Percentiles rank a stretch among this genome's conserved stretches.
Conservation (phyloP, 805 yeast species). For the Tetrapisispora arboricola region DNA sequence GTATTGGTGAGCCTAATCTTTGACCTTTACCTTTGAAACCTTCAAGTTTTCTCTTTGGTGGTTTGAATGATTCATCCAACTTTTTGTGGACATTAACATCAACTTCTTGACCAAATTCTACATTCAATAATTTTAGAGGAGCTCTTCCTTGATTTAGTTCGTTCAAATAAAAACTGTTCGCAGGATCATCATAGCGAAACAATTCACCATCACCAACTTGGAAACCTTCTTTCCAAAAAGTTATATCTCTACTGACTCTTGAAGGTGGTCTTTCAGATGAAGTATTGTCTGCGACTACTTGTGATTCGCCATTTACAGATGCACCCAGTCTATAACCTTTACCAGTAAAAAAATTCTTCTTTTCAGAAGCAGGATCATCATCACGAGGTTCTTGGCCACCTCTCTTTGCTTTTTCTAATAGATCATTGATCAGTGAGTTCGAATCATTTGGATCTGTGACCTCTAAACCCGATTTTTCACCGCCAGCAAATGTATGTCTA, state of each 20-base stretch:
- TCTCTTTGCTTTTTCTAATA: constrained; percentile 59
- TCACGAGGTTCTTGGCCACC: constrained; percentile 40
- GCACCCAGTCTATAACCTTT: constrained; percentile 35
- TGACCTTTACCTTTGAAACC: constrained; percentile 77
- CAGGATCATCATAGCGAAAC: constrained; percentile 84
- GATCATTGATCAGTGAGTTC: constrained; percentile 39
- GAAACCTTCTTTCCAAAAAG: constrained; percentile 95
- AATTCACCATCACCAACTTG: constrained; percentile 87
- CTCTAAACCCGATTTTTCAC: constrained; percentile 65
- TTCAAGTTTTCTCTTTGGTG: constrained; percentile 52
- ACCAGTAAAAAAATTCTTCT: constrained; percentile 31
- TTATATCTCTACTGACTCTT: constrained; percentile 68
- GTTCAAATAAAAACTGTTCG: constrained; percentile 64
- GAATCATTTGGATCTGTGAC: constrained; percentile 61
- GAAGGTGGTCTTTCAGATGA: constrained; percentile 23
- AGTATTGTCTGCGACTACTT: constrained; percentile 29
- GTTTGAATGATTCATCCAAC: constrained; percentile 66
- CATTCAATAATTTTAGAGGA: constrained; percentile 73
- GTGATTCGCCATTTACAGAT: constrained; percentile 25
- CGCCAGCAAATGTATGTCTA: constrained; percentile 55
- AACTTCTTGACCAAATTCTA: constrained; percentile 84
- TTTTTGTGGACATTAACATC: constrained; percentile 79
- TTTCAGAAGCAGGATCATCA: constrained; percentile 22
- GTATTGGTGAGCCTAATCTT: constrained; percentile 82
- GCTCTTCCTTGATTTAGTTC: constrained; percentile 87